Percentiles rank a stretch among this genome's conserved stretches.
Conservation (phyloP, 2,329 filamentous ascomycete species). For the Raffaelea arxii region DNA sequence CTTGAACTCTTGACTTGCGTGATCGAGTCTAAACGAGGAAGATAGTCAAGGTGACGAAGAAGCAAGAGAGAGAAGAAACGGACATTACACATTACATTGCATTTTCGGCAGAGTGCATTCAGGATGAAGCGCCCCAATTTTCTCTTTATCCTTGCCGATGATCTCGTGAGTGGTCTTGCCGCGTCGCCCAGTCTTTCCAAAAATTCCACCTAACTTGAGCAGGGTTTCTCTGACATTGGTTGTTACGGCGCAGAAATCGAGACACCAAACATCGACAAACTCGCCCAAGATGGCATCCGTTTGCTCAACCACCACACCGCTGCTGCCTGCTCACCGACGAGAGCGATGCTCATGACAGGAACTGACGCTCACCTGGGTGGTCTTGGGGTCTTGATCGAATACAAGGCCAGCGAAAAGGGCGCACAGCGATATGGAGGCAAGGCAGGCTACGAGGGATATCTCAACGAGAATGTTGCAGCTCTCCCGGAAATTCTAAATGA, state of each 20-base stretch:
- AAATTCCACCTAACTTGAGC: too few relatives aligned
- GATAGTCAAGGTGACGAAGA: too few relatives aligned
- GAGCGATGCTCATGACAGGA: constrained; percentile 51
- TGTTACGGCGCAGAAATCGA: constrained; percentile 48
- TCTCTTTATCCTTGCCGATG: constrained; percentile 34
- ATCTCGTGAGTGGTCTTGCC: constrained; percentile 20
- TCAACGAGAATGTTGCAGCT: constrained; percentile 49
- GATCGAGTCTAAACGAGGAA: too few relatives aligned
- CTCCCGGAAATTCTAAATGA: constrained; percentile 49
- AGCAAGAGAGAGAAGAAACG: too few relatives aligned
- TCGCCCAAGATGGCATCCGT: constrained; percentile 39
- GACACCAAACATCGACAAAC: constrained; percentile 45
- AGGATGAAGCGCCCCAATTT: constrained; percentile 29
- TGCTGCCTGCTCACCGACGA: constrained; percentile 48
- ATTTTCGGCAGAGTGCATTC: too few relatives aligned
- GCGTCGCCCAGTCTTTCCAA: too few relatives aligned
- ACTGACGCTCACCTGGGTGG: constrained; percentile 26
- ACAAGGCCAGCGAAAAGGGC: constrained; percentile 8
- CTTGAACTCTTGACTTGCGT: too few relatives aligned
- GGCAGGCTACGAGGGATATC: constrained; percentile 54
- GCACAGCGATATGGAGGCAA: constrained; percentile 22
- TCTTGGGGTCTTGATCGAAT: constrained; percentile 31
- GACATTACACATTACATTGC: too few relatives aligned
- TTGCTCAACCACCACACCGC: constrained; percentile 52
- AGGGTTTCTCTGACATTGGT: constrained; percentile 32